Base-by-base conservation (phyloP, 129 eudicot species). In the Artemisia tridentata region DNA sequence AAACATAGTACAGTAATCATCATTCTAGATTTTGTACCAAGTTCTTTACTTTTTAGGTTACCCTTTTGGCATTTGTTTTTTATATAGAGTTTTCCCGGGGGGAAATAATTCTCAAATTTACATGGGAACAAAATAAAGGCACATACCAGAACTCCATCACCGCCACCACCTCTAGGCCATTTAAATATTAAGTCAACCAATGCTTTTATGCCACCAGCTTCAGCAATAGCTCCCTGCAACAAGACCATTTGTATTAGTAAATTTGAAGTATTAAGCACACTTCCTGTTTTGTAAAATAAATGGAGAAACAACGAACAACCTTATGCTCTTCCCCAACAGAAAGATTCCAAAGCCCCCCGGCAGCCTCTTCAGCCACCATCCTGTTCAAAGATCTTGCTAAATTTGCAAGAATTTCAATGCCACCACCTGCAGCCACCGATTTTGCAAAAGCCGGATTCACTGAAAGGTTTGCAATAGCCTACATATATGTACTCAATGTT, bases 241-340 rank as follows among this genome's bases (percentile, higher is more conserved):
- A 61, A 45, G 47, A 58, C 41, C 29, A 54, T 47, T 23, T 15
- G 11, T 74, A 54, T 67, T 46, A 63, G 31, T 16, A 62, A 43
- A 73, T 15, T 8, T 43, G 45, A 56, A 29, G 10, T 63, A 25
- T 15, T 13, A 13, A 16, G 19, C 18, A 15, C 16, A 15, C 5
- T 13, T 19, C 19, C 15, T 51, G 56, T 51, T 15, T 51, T 13
- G 10, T 52, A 64, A 62, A 18, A 23, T 16, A 47, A 53, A 75
- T 34, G 43, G 12, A 63, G 46, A 70, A 41, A 7, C 47, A 61
- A 76, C 12, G 41, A 74, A 15, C 58, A 80, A 95, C 99, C 99
- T 90, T 95, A 75, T 95, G 97, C 77, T 95, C 99, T 81, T 95
- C 99, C n/a, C 99, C 97, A 43, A 95, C 97, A 16, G 99, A 95